phyloP scores from a whole-genome alignment of 2,329 filamentous ascomycete species.

The Chaetomiaceae sp. region DNA sequence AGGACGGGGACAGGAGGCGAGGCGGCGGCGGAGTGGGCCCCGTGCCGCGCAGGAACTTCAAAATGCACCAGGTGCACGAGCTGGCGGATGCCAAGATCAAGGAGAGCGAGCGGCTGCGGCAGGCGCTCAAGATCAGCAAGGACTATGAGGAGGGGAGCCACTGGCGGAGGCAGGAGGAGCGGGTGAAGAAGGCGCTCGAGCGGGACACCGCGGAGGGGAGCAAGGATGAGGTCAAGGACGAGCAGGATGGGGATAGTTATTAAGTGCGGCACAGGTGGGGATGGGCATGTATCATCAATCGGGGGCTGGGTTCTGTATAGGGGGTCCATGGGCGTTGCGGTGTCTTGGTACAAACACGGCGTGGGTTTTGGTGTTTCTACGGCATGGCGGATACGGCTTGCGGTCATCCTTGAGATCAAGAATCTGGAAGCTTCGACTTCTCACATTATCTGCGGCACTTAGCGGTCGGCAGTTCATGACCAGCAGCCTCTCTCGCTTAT shows the following conservation, averaged over 20 bases:
- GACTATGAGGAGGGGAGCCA: slow-evolving; percentile 82
- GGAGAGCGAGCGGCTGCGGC: slow-evolving; percentile 83
- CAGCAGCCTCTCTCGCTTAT: too few species aligned
- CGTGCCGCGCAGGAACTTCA: slow-evolving; percentile 53
- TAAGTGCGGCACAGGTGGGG: neutral
- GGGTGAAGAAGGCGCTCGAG: slow-evolving; percentile 42
- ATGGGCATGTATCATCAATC: neutral
- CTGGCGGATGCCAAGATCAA: slow-evolving; percentile 92
- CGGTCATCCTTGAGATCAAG: too few species aligned
- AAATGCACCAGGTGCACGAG: slow-evolving; percentile 92
- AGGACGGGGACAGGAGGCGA: slow-evolving; percentile 16
- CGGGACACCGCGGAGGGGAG: slow-evolving; percentile 27
- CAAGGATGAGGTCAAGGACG: slow-evolving; percentile 1
- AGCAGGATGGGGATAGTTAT: slow-evolving; percentile 5
- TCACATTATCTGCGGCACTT: too few species aligned
- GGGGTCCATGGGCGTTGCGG: neutral
- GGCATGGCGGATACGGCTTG: too few species aligned
- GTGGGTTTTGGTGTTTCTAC: neutral
- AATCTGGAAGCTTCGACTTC: too few species aligned
- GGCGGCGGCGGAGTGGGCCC: slow-evolving; percentile 26
- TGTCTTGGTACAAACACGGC: too few species aligned
- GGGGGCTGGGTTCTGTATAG: neutral
- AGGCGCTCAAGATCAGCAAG: slow-evolving; percentile 78
- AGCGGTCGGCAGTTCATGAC: too few species aligned
- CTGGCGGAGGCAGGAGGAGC: slow-evolving; percentile 78